Conservation (phyloP, 495 filamentous ascomycete species). For the Evernia prunastri region DNA sequence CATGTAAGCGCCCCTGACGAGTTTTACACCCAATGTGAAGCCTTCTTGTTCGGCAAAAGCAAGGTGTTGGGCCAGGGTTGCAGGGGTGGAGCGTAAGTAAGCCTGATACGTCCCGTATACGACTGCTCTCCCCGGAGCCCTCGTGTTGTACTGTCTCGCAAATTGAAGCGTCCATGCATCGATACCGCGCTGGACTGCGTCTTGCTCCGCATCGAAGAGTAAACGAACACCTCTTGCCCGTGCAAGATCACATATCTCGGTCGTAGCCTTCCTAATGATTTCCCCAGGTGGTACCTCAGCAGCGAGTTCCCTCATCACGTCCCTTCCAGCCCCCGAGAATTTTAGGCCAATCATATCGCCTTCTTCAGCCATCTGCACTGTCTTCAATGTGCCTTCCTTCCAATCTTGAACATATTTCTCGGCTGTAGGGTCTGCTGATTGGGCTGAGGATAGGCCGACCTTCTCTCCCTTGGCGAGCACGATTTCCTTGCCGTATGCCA, state of each 20-base stretch:
- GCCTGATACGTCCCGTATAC: conserved; percentile 77
- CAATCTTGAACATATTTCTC: conserved; percentile 62
- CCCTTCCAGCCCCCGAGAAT: conserved; percentile 85
- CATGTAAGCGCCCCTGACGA: conserved; percentile 89
- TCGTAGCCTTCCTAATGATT: conserved; percentile 61
- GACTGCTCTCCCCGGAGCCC: conserved; percentile 50
- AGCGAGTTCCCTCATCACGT: conserved; percentile 60
- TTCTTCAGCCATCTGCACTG: conserved; percentile 62
- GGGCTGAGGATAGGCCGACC: conserved; percentile 28
- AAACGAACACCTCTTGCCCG: conserved; percentile 61
- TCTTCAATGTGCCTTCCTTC: conserved; percentile 67
- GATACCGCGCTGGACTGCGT: conserved; percentile 71
- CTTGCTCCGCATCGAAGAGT: conserved; percentile 89
- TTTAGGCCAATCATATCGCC: conserved; percentile 89
- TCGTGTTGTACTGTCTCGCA: conserved; percentile 70
- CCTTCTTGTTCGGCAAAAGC: conserved; percentile 56
- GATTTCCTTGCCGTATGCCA: conserved; percentile 43
- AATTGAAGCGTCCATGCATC: conserved; percentile 77
- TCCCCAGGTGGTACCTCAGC: conserved; percentile 51
- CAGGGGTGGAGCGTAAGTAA: conserved; percentile 68
- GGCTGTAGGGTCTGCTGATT: conserved; percentile 20
- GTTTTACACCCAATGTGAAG: conserved; percentile 80
- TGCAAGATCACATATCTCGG: conserved; percentile 70
- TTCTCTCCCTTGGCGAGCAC: conserved; percentile 36
- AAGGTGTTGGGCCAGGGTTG: conserved; percentile 60